These are phyloP conservation scores for Salix exigua DNA, from an alignment of 345 rosid genomes.

Conservation along the genomic window DNA sequence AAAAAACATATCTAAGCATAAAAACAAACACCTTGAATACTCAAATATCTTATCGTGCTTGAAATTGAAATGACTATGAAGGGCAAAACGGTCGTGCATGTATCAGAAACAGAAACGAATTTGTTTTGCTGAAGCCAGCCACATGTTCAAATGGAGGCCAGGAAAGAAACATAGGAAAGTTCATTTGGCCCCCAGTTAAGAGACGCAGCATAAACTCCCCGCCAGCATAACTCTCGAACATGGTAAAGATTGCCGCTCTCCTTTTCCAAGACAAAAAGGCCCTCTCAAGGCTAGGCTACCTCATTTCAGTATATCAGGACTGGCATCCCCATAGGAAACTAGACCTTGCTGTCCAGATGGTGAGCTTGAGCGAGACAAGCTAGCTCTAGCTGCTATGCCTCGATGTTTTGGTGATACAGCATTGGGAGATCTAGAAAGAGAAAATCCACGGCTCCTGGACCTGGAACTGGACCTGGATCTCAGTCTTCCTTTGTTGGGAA, in stretches of 20 bases:
- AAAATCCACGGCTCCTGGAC: constrained; percentile 33
- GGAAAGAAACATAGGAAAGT: not conserved
- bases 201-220: not conserved
- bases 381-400: constrained; percentile 22
- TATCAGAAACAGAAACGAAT: not conserved
- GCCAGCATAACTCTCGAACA: not conserved
- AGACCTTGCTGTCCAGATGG: constrained; percentile 63
- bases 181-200: not conserved
- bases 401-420: constrained; percentile 27
- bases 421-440: constrained; percentile 44
- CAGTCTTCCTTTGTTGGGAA: constrained; percentile 28
- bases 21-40: too few species aligned
- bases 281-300: constrained; percentile 1
- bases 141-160: not conserved
- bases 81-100: too few species aligned
- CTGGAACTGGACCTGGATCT: constrained; percentile 30
- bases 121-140: not conserved
- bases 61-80: not conserved
- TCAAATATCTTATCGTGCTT: not conserved
- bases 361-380: constrained; percentile 58
- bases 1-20: too few species aligned
- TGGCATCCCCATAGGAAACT: constrained; percentile 76
- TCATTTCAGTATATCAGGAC: constrained; percentile 35
- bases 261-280: not conserved
- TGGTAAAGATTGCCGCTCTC: not conserved